These are phyloP conservation scores for Phaeomoniella chlamydospora DNA, from an alignment of 2,329 filamentous ascomycete genomes.

Conservation along the genomic window DNA sequence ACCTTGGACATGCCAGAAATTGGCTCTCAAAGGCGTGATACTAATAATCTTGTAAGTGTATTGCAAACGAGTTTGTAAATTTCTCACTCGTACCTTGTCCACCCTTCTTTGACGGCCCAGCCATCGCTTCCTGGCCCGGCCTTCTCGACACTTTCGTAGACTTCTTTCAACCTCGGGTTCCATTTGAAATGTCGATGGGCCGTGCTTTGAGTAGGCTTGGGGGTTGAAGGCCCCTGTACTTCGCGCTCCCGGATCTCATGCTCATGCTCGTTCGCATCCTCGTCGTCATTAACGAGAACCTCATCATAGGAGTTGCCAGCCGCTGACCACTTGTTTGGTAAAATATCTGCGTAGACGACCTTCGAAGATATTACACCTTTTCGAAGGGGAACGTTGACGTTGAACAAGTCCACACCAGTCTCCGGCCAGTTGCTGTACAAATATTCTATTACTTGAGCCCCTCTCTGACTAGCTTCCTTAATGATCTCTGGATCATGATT, in stretches of 20 bases:
- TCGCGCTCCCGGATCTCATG: conserved; percentile 55
- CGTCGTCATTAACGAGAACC: conserved; percentile 46
- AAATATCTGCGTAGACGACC: conserved; percentile 68
- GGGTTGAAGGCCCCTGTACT: conserved; percentile 19
- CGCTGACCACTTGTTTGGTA: conserved; percentile 74
- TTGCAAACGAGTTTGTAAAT: neutral
- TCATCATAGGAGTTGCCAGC: conserved; percentile 78
- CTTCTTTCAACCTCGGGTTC: conserved; percentile 75
- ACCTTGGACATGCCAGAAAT: conserved; percentile 67
- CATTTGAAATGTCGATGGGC: conserved; percentile 85
- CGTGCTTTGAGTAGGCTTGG: conserved; percentile 33
- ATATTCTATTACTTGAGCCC: conserved; percentile 64
- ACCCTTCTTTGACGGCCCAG: conserved; percentile 77
- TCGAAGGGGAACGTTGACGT: conserved; percentile 76
- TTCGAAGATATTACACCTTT: conserved; percentile 57
- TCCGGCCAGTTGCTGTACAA: conserved; percentile 60
- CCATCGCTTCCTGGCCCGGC: conserved; percentile 75
- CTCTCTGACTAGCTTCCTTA: conserved; percentile 57
- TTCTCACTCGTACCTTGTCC: conserved; percentile 54
- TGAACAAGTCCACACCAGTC: conserved; percentile 65
- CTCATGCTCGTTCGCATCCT: conserved; percentile 52
- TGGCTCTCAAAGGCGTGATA: conserved; percentile 79
- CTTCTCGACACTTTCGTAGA: conserved; percentile 74
- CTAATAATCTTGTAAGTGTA: conserved; percentile 31
- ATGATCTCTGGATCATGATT: conserved; percentile 77